phyloP scores from a whole-genome alignment of 352 stramenopile genomes.

The Blastocystis hominis region DNA sequence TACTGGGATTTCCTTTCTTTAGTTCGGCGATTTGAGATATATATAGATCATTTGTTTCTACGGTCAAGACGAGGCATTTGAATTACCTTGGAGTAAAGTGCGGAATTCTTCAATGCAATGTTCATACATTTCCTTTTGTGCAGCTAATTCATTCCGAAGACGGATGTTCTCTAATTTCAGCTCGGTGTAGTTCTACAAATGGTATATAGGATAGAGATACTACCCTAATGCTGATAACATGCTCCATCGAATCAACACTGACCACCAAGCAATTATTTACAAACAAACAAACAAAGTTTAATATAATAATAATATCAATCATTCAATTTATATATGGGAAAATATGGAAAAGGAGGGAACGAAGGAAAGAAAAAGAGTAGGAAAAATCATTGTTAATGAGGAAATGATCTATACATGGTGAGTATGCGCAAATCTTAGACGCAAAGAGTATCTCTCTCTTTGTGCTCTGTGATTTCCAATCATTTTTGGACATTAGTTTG shows the following conservation, averaged over 20 bases:
- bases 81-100: not conserved
- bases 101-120: not conserved
- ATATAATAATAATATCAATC: not conserved
- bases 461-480: not conserved
- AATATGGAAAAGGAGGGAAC: no score
- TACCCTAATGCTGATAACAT: not conserved
- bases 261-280: not conserved
- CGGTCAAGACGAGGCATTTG: not conserved
- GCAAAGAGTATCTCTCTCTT: not conserved
- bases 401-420: not conserved
- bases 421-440: not conserved
- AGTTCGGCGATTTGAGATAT: not conserved
- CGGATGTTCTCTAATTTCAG: conserved; percentile 46
- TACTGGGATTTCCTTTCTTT: not conserved
- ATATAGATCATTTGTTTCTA: not conserved
- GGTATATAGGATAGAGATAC: not conserved
- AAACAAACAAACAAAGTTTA: not conserved
- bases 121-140: conserved; percentile 11
- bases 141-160: not conserved
- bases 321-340: not conserved
- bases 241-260: not conserved
- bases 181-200: conserved; percentile 1
- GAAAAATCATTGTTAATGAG: not conserved
- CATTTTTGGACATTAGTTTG: not conserved
- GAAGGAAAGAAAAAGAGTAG: no score